phyloP scores from a whole-genome alignment of 768 basidiomycete genomes.

The Tylopilus cervinicoccineus region DNA sequence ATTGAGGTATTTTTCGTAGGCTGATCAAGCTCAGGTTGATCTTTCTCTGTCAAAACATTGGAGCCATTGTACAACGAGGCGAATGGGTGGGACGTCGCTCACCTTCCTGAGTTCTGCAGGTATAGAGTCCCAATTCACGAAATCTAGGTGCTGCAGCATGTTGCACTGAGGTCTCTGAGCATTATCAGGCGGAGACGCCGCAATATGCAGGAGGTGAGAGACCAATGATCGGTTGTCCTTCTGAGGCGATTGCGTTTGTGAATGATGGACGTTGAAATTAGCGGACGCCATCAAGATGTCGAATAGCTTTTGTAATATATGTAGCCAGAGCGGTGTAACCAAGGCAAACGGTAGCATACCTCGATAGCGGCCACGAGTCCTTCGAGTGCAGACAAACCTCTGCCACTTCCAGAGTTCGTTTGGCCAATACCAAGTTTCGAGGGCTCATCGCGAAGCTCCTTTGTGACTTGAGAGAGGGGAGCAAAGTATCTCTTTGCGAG shows the following conservation, averaged over 20 bases:
- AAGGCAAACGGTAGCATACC: slow-evolving; percentile 36
- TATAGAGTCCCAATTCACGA: slow-evolving; percentile 55
- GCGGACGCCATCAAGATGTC: slow-evolving; percentile 30
- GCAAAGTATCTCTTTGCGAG: slow-evolving; percentile 56
- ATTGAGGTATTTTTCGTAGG: slow-evolving; percentile 42
- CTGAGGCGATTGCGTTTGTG: slow-evolving; percentile 20
- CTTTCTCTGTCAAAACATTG: slow-evolving; percentile 42
- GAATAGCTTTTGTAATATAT: slow-evolving; percentile 38
- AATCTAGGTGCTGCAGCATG: slow-evolving; percentile 41
- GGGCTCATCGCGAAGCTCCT: slow-evolving; percentile 45
- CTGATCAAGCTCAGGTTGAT: slow-evolving; percentile 54
- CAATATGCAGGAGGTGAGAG: slow-evolving; percentile 58
- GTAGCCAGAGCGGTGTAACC: background rate
- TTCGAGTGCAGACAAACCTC: slow-evolving; percentile 67
- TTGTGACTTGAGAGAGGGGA: slow-evolving; percentile 37
- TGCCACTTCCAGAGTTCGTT: slow-evolving; percentile 43
- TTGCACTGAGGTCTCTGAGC: slow-evolving; percentile 57
- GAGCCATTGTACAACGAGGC: background rate
- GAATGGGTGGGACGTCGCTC: background rate
- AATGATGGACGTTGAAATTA: slow-evolving; percentile 11
- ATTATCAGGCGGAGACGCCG: slow-evolving; percentile 52
- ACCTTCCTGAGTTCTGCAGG: slow-evolving; percentile 63
- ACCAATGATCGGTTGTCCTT: slow-evolving; percentile 28
- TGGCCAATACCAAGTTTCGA: slow-evolving; percentile 54
- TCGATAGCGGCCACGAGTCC: slow-evolving; percentile 68